Conservation (phyloP, 129 eudicot species). For the Saussurea involucrata region DNA sequence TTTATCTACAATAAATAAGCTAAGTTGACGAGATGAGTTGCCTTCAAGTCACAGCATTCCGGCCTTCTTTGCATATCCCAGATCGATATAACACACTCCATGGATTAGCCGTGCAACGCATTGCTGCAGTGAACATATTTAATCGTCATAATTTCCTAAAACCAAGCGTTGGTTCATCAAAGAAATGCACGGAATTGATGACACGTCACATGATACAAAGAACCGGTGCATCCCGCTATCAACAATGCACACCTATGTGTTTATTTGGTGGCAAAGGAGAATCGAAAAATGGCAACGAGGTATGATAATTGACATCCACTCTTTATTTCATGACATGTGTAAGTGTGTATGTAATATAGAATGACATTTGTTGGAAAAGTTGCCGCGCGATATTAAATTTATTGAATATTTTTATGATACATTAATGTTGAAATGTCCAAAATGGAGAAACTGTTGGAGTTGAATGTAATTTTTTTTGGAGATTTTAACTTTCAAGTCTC, state of each 20-base stretch:
- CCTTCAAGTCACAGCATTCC: constrained; percentile 43
- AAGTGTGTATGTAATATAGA: background rate
- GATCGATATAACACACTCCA: background rate
- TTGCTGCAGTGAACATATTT: constrained; percentile 16
- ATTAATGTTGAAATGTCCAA: background rate
- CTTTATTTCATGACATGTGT: background rate
- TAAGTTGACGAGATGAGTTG: constrained; percentile 40
- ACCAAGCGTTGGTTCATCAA: constrained; percentile 22
- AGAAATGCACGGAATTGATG: constrained; percentile 24
- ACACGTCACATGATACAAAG: constrained; percentile 14
- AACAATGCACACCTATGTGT: constrained; percentile 43
- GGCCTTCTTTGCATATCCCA: constrained; percentile 22
- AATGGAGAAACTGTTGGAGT: background rate
- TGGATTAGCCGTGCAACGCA: constrained; percentile 9
- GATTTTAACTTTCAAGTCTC: background rate
- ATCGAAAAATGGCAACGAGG: constrained; percentile 47
- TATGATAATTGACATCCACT: constrained; percentile 17
- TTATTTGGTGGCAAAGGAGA: constrained; percentile 65
- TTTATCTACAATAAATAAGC: constrained; percentile 12
- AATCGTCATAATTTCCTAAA: constrained; percentile 16
- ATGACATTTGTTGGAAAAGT: background rate
- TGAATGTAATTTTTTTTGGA: background rate
- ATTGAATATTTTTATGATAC: background rate
- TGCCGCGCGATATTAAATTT: background rate
- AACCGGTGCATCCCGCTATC: constrained; percentile 23